Evolutionary conservation across 352 stramenopile genomes (phyloP).

Genomic region (Peronosclerospora sorghi): DNA sequence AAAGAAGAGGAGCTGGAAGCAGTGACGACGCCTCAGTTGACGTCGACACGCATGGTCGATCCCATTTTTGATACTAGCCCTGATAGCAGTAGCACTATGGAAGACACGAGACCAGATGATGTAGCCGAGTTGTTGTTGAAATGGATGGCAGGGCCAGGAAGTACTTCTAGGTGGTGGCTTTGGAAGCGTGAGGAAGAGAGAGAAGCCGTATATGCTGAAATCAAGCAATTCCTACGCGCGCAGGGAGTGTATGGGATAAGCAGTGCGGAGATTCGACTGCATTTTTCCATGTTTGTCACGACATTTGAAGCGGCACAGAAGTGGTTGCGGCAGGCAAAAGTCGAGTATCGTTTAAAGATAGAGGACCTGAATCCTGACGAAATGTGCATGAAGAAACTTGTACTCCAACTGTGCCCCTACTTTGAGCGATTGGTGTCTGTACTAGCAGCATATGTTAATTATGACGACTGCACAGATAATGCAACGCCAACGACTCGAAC

Average conservation of each 20-base stretch:
- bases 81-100: background rate
- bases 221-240: constrained; percentile 23
- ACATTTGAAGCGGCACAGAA: constrained; percentile 27
- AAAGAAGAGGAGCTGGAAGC: background rate
- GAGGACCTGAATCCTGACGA: constrained; percentile 13
- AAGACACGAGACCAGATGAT: constrained; percentile 10
- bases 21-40: background rate
- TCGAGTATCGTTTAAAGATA: constrained; percentile 11
- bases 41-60: background rate
- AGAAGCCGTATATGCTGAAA: constrained; percentile 24
- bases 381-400: constrained; percentile 22
- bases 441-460: constrained; percentile 19
- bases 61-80: background rate
- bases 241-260: constrained; percentile 16
- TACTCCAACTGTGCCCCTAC: constrained; percentile 29
- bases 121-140: constrained; percentile 19
- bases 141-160: constrained; percentile 26
- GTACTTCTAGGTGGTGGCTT: constrained; percentile 28
- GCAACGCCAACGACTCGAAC: background rate
- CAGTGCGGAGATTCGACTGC: constrained; percentile 16
- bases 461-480: constrained; percentile 9
- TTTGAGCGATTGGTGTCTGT: constrained; percentile 26
- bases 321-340: constrained; percentile 20
- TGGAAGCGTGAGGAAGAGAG: constrained; percentile 14
- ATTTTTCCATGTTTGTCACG: constrained; percentile 19